Conservation (phyloP, 2,329 filamentous ascomycete genomes). For the Phyllosticta capitalensis region DNA sequence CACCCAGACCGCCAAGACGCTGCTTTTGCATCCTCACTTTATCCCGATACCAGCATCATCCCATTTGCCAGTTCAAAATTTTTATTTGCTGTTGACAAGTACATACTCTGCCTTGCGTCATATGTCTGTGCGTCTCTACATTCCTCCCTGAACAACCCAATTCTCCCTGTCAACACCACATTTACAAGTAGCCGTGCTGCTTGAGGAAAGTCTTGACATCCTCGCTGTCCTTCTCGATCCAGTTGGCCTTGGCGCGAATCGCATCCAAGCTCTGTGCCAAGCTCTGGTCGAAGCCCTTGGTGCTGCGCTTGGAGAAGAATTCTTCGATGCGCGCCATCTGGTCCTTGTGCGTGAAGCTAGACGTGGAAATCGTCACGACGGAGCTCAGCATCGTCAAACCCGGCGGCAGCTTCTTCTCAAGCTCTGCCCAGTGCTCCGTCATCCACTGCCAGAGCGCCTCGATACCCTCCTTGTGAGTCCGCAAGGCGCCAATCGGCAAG, state of each 20-base stretch:
- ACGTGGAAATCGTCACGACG: conserved; percentile 73
- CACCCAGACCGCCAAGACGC: not conserved
- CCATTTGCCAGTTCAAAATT: not conserved
- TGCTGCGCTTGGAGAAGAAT: conserved; percentile 77
- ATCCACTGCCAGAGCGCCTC: conserved; percentile 75
- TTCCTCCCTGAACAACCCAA: not conserved
- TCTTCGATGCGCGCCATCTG: conserved; percentile 66
- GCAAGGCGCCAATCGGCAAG: conserved; percentile 70
- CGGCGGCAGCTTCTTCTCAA: conserved; percentile 76
- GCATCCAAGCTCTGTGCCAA: conserved; percentile 83
- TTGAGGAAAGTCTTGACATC: conserved; percentile 69
- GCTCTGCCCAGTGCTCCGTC: conserved; percentile 76
- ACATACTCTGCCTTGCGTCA: not conserved
- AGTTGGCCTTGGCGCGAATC: conserved; percentile 74
- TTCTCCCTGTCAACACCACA: not conserved
- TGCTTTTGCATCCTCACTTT: not conserved
- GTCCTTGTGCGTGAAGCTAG: conserved; percentile 66
- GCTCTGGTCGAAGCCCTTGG: conserved; percentile 77
- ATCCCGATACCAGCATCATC: not conserved
- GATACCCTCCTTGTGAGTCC: conserved; percentile 68
- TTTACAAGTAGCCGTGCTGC: conserved; percentile 50
- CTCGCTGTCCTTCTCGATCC: conserved; percentile 64
- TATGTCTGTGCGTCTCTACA: not conserved
- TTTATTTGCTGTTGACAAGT: not conserved
- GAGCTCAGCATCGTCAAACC: conserved; percentile 75